Percentiles rank a stretch among this genome's conserved stretches.
These are phyloP conservation scores for Candida tropicalis DNA, from an alignment of 1,139 yeast species.

Conservation along the genomic window DNA sequence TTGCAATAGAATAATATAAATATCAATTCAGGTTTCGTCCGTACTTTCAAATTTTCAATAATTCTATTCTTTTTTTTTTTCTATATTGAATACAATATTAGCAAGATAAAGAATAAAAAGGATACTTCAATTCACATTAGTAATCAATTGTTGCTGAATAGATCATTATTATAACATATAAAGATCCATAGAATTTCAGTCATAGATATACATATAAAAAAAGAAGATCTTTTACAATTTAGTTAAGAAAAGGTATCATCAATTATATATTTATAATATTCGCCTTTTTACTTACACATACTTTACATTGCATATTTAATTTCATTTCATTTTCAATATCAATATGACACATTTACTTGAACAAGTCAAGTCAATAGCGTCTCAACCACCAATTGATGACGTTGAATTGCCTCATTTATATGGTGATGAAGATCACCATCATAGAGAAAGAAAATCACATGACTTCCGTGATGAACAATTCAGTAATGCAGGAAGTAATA, in stretches of 20 bases:
- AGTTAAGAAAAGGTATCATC: too few species aligned
- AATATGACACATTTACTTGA: slow-evolving; percentile 17
- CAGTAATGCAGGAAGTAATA: slow-evolving; percentile 1
- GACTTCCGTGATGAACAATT: slow-evolving; percentile 15
- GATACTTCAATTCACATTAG: too few species aligned
- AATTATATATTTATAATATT: too few species aligned
- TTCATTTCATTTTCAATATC: neutral
- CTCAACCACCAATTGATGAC: slow-evolving; percentile 20
- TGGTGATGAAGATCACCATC: slow-evolving; percentile 14
- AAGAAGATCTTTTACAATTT: too few species aligned
- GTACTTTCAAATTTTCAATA: neutral
- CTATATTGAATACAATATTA: too few species aligned
- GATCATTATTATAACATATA: too few species aligned
- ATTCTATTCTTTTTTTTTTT: neutral
- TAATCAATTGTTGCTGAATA: too few species aligned
- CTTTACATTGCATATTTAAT: neutral
- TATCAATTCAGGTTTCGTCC: neutral
- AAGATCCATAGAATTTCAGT: too few species aligned
- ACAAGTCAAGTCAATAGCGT: slow-evolving; percentile 15
- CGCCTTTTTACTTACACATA: neutral
- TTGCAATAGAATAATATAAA: too few species aligned
- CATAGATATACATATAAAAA: too few species aligned
- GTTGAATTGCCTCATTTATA: slow-evolving; percentile 23
- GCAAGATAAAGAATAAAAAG: too few species aligned
- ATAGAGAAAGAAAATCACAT: slow-evolving; percentile 15